Conservation (phyloP, 2,329 filamentous ascomycete genomes). For the Exophiala aquamarina region DNA sequence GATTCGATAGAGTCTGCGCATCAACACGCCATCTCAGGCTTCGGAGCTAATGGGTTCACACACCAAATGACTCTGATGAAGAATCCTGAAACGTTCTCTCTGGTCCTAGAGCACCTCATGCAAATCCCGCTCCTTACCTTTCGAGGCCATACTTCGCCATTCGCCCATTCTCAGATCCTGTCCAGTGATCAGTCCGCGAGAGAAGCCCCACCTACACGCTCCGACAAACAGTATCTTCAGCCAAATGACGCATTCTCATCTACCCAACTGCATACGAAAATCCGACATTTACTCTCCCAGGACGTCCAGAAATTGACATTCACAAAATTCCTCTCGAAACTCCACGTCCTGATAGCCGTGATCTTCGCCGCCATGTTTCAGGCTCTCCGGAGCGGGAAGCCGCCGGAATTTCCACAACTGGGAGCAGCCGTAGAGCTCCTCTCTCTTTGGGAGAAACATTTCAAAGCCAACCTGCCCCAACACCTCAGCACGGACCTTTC, state of each 20-base stretch:
- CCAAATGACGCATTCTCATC: neutral
- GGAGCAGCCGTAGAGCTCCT: slow-evolving; percentile 9
- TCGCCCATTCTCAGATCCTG: slow-evolving; percentile 18
- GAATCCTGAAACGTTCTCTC: slow-evolving; percentile 6
- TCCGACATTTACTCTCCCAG: slow-evolving; percentile 1
- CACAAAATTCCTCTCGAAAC: slow-evolving; percentile 10
- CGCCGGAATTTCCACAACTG: slow-evolving; percentile 1
- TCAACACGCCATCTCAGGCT: slow-evolving; percentile 13
- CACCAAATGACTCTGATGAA: slow-evolving; percentile 12
- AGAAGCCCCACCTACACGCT: neutral
- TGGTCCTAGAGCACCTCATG: slow-evolving; percentile 13
- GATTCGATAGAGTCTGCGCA: slow-evolving; percentile 20
- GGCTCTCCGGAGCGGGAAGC: slow-evolving; percentile 1
- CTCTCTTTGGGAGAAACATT: slow-evolving; percentile 12
- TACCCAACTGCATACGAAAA: neutral
- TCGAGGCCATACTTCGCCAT: slow-evolving; percentile 16
- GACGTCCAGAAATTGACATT: slow-evolving; percentile 9
- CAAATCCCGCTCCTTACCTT: slow-evolving; percentile 16
- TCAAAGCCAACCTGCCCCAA: slow-evolving; percentile 13
- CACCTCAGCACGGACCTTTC: slow-evolving; percentile 14
- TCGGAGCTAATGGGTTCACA: slow-evolving; percentile 4
- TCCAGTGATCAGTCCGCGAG: neutral
- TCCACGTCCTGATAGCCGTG: slow-evolving; percentile 20
- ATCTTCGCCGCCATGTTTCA: slow-evolving; percentile 8
- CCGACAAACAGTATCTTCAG: no score